phyloP scores from a whole-genome alignment of 2,329 filamentous ascomycete genomes.

The Kalaharituber pfeilii region DNA sequence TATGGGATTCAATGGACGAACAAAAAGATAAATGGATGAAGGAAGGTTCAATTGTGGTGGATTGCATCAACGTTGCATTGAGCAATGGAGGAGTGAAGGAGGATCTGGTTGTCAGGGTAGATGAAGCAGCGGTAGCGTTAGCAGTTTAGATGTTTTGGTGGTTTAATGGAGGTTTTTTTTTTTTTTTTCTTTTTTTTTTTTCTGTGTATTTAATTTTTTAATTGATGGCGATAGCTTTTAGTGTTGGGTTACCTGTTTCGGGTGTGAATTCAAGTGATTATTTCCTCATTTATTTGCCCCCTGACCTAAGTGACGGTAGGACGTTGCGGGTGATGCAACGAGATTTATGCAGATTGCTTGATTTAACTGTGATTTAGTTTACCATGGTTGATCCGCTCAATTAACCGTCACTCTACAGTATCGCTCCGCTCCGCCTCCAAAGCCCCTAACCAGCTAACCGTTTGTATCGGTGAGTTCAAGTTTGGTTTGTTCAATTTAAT shows the following conservation, averaged over 20 bases:
- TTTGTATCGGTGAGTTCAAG: not conserved
- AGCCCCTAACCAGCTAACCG: not conserved
- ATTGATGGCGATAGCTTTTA: too few relatives aligned
- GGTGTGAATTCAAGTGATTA: too few relatives aligned
- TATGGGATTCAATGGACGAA: conserved; percentile 7
- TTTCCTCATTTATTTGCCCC: too few relatives aligned
- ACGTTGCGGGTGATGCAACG: too few relatives aligned
- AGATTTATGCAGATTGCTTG: too few relatives aligned
- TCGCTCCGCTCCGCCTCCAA: not conserved
- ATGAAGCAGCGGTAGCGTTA: too few relatives aligned
- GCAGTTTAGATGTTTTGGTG: not conserved
- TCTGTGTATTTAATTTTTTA: not conserved
- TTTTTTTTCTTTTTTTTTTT: not conserved
- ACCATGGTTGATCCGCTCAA: too few relatives aligned
- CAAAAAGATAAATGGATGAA: conserved; percentile 6
- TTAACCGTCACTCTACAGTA: not conserved
- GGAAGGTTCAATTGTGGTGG: conserved; percentile 6
- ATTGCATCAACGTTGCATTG: conserved; percentile 10
- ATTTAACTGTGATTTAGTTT: too few relatives aligned
- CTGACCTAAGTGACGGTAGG: too few relatives aligned
- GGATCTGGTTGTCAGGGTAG: not conserved
- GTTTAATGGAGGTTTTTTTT: not conserved
- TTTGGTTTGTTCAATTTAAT: not conserved
- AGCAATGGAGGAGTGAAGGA: conserved; percentile 6
- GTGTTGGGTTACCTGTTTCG: too few relatives aligned